Base-by-base conservation (phyloP, 768 basidiomycete species). In the Suillus paluster region DNA sequence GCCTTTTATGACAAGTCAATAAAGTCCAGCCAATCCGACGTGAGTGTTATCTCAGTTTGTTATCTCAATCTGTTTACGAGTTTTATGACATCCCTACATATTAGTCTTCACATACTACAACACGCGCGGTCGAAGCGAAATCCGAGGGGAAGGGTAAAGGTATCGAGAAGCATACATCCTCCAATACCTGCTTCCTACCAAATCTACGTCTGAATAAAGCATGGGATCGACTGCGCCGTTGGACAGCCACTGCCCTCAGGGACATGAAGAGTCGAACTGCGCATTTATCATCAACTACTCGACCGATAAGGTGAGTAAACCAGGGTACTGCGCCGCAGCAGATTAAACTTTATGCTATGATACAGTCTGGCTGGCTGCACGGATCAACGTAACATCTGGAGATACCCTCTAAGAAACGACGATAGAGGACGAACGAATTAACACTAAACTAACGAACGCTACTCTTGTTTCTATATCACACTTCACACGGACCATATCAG, bases 201-300 rank as follows among this genome's bases (percentile, higher is more conserved):
- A 55, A 55, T 38, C 3, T 39, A 27, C 38, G 25, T 25, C 23
- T 55, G 23, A 25, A 55, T 10, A 39, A 25, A 39, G 38, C 38
- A 55, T 55, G 54, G 54, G 39, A 55, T 19, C 38, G 54, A 4
- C 38, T 55, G 17, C 54, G 54, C 54, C 11, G 10, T 19, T 55
- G 54, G 54, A 55, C 54, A 6, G 38, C 54, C 39, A 25, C 54
- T 25, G 10, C 54, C 17, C 38, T 55, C 36, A 55, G 23, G 38
- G 36, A 39, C 17, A 55, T 55, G 54, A 55, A 27, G 36, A 55
- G 17, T 34, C 49, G 30, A n/a, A 39, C 38, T 25, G 54, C 5
- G 10, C 54, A 17, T 55, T 38, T 55, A 19, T 38, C 54, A 21
- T 39, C 36, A 17, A 12, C 23, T 54, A 11, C 36, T 11, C 54